A percentile compares a stretch with the other conserved stretches of the same genome.
Conservation (phyloP, 179 eudicot species). For the Silene coronaria region DNA sequence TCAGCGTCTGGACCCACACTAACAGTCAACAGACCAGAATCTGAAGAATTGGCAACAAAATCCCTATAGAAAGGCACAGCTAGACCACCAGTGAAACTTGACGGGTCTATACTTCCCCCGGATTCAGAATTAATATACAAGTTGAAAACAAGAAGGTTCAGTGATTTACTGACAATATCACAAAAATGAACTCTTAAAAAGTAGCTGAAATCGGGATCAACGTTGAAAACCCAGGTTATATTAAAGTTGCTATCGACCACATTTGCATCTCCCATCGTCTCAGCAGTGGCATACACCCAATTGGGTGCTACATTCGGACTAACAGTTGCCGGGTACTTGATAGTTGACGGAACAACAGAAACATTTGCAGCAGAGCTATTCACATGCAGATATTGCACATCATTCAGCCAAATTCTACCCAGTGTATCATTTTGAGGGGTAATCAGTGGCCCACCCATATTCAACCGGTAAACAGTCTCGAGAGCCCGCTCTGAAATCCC, state of each 20-base stretch:
- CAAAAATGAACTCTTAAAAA: slow-evolving; percentile 63
- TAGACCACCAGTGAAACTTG: slow-evolving; percentile 39
- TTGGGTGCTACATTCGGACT: slow-evolving; percentile 51
- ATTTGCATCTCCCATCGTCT: slow-evolving; percentile 63
- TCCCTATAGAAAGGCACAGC: slow-evolving; percentile 60
- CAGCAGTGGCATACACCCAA: slow-evolving; percentile 68
- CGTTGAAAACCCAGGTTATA: slow-evolving; percentile 59
- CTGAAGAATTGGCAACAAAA: slow-evolving; percentile 52
- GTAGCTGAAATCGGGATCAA: slow-evolving; percentile 62
- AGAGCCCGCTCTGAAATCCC: slow-evolving; percentile 49
- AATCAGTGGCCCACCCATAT: slow-evolving; percentile 70
- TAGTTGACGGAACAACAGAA: slow-evolving; percentile 43
- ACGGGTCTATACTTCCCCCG: slow-evolving; percentile 46
- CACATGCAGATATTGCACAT: slow-evolving; percentile 49
- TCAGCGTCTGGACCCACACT: slow-evolving; percentile 57
- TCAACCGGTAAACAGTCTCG: slow-evolving; percentile 68
- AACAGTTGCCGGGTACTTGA: slow-evolving; percentile 41
- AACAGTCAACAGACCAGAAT: slow-evolving; percentile 41
- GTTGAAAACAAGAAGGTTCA: slow-evolving; percentile 52
- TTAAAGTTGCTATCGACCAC: slow-evolving; percentile 53
- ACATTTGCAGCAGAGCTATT: slow-evolving; percentile 59
- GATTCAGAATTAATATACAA: slow-evolving; percentile 59
- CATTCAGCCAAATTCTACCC: slow-evolving; percentile 71
- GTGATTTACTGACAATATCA: slow-evolving; percentile 51
- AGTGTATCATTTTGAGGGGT: slow-evolving; percentile 65